Evolutionary conservation across 495 filamentous ascomycete genomes (phyloP), one percentile per base, ranked within the genome.

Genomic region (Collariella sp.): DNA sequence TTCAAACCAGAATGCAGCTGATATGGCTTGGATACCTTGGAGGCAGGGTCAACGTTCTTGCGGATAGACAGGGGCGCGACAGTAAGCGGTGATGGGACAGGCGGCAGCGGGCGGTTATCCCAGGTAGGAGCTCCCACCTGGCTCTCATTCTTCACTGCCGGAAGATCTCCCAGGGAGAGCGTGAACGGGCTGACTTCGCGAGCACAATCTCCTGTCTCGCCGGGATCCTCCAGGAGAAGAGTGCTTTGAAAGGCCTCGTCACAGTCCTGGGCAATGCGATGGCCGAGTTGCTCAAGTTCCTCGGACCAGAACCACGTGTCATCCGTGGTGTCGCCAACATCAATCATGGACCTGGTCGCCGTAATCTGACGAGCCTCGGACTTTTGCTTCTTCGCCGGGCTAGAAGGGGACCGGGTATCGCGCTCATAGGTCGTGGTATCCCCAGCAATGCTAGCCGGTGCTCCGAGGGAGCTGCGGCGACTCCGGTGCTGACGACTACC

Each of bases 171-270:
- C 15, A 67, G 50, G 7, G 63, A 65, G 12, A 66, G 57, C 2
- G 62, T 60, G 39, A 67, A 68, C 0, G 60, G 60, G 34, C 62
- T 63, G 13, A 60, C 43, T 48, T 61, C 50, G 29, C 61, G 52
- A 45, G 57, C 41, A 19, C 56, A 40, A 15, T 44, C 48, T 29
- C 60, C 57, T 10, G 46, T 55, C 0, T 57, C 50, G 39, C 52
- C 56, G 1, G 69, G 55, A 18, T 54, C 73, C 7, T 55, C 80
- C 1, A 77, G 72, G 0, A 85, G 62, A 0, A 83, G 83, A 33
- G 80, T 83, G 22, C 83, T 79, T 58, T 88, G 89, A 69, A 96
- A 96, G 1, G 89, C 89, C 58, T 89, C 88, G 56, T 80, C 78
- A 40, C 74, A 78, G 46, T 78, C 71, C 54, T 72, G 72, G 20